phyloP scores from a whole-genome alignment of 2,329 filamentous ascomycete species.

The Cordyceps fumosorosea region DNA sequence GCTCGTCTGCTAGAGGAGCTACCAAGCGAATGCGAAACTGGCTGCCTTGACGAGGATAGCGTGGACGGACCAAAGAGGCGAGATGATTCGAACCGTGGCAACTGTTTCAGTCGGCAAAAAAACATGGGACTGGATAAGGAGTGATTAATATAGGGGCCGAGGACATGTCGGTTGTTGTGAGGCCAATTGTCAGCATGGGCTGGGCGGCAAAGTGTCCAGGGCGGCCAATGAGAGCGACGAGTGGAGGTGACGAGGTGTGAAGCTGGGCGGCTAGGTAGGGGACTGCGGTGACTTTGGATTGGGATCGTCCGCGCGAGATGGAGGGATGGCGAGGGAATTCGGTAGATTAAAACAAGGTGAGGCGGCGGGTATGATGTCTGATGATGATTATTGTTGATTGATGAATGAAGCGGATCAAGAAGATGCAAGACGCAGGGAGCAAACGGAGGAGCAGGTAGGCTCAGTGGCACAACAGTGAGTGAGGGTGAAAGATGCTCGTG shows the following conservation, averaged over 20 bases:
- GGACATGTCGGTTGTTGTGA: neutral
- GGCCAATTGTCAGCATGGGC: neutral
- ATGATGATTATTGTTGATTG: too few relatives aligned
- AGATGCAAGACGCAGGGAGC: neutral
- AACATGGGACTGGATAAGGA: neutral
- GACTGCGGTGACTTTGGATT: neutral
- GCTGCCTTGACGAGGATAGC: neutral
- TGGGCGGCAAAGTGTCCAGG: constrained; percentile 4
- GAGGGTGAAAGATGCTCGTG: too few relatives aligned
- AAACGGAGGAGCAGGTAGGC: neutral
- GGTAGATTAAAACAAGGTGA: neutral
- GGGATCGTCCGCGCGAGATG: neutral
- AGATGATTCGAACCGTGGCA: neutral
- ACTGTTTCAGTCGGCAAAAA: neutral
- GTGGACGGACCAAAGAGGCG: neutral
- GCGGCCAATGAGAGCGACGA: neutral
- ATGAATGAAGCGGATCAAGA: too few relatives aligned
- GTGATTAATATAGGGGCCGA: neutral
- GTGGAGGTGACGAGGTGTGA: neutral
- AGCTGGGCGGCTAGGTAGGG: neutral
- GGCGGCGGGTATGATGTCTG: neutral
- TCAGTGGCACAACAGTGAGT: too few relatives aligned
- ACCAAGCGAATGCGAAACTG: neutral
- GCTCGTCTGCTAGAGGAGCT: neutral
- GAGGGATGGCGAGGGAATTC: too few relatives aligned